Evolutionary conservation across 306 rosid genomes (phyloP), one percentile per base, ranked within the genome.

Genomic region (Leucaena leucocephala): DNA sequence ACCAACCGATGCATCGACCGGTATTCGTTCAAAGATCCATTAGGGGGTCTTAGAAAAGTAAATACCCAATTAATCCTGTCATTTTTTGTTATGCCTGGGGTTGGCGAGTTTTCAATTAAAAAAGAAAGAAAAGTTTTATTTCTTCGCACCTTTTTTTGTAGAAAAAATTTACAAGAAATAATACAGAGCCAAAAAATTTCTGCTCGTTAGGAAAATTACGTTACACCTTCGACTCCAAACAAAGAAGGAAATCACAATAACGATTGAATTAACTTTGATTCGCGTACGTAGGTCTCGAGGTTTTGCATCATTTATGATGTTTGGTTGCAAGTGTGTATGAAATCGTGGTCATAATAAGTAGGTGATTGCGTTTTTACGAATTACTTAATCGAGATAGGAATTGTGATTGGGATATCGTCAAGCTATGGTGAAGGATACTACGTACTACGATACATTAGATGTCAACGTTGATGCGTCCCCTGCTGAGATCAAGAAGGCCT

Each of bases 401-500:
- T 35, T 63, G 69, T 15, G 68, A 63, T 35, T 63, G 6, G 21
- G 38, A 15, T 63, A 58, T 75, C 5, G 40, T 75, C 10, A 42
- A 85, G 85, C 9, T 40, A 90, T 90, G 94, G 94, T 83, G 85
- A 86, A 78, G 83, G 94, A 90, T 8, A 83, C 88, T 66, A 79
- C 84, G 12, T 88, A 74, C 85, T 90, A 90, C 67, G 92, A 86
- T 69, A 45, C 82, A 68, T 72, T 90, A 80, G 92, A 88, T 33
- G 89, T 90, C 85, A 33, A 80, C 40, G 85, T 88, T 10, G 87
- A 88, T 38, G 88, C 90, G 57, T 59, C 92, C 75, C 40, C 86
- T 19, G 87, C 88, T 11, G 89, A 88, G 15, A 88, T 90, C 43
- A 90, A 90, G 76, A 90, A 83, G 75, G 92, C 94, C 76, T 90